A percentile compares a stretch with the other conserved stretches of the same genome.
phyloP scores from a whole-genome alignment of 192 early-diverging fungal species.

The Geranomyces variabilis region DNA sequence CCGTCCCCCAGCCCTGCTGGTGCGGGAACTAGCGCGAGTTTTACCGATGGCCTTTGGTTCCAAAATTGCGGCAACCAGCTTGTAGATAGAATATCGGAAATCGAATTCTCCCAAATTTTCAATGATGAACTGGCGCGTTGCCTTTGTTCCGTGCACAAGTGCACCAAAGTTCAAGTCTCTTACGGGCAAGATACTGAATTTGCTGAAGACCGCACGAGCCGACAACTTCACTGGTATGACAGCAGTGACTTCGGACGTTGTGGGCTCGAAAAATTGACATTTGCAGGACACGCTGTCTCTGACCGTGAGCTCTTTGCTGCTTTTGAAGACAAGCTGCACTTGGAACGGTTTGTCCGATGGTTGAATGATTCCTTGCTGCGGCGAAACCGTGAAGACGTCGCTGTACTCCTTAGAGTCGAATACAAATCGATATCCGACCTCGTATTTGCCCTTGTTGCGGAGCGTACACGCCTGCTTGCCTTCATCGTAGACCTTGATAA shows the following conservation, averaged over 20 bases:
- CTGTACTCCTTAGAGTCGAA: conserved; percentile 55
- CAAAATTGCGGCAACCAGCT: conserved; percentile 42
- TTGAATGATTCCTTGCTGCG: conserved; percentile 57
- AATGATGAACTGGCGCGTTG: conserved; percentile 55
- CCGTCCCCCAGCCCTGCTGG: conserved; percentile 39
- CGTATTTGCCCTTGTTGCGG: conserved; percentile 64
- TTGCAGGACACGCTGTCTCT: conserved; percentile 49
- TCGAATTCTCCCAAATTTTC: conserved; percentile 70
- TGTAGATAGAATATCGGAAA: conserved; percentile 63
- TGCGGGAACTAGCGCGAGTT: conserved; percentile 43
- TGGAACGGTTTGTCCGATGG: conserved; percentile 65
- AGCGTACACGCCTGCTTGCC: conserved; percentile 36
- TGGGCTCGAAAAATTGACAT: conserved; percentile 65
- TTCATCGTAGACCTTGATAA: conserved; percentile 54
- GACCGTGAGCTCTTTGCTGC: conserved; percentile 44
- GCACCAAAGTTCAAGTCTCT: conserved; percentile 67
- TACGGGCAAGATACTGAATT: conserved; percentile 56
- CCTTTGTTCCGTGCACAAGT: conserved; percentile 61
- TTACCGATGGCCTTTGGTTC: conserved; percentile 48
- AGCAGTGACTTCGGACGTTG: conserved; percentile 59
- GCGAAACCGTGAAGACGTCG: conserved; percentile 56
- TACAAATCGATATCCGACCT: conserved; percentile 62
- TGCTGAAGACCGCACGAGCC: conserved; percentile 61
- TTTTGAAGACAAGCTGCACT: conserved; percentile 60
- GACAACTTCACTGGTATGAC: conserved; percentile 56